phyloP scores from a whole-genome alignment of 2,329 filamentous ascomycete genomes.

The Neurospora sp. region DNA sequence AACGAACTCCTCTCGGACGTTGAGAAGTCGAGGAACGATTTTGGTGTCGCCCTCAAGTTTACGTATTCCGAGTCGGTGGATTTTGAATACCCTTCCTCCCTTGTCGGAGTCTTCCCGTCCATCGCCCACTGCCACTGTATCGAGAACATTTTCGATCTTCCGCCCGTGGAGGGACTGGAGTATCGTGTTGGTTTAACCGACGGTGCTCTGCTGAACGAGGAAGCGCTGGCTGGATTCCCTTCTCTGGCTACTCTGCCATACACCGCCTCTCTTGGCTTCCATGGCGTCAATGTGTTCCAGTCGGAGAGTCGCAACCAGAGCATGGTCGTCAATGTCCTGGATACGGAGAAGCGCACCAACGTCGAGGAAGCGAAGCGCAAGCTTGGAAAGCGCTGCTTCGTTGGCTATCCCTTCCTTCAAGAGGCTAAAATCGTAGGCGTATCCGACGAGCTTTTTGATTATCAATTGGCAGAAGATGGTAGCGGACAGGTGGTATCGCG shows the following conservation, averaged over 20 bases:
- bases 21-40: conserved; percentile 76
- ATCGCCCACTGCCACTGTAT: conserved; percentile 79
- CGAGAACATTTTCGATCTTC: conserved; percentile 93
- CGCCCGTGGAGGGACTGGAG: conserved; percentile 80
- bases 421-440: conserved; percentile 85
- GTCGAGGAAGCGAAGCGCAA: conserved; percentile 65
- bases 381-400: conserved; percentile 76
- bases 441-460: conserved; percentile 89
- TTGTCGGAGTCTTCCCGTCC: conserved; percentile 85
- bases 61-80: conserved; percentile 69
- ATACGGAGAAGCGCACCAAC: conserved; percentile 61
- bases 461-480: conserved; percentile 58
- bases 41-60: conserved; percentile 88
- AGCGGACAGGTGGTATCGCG: conserved; percentile 51
- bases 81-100: conserved; percentile 77
- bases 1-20: conserved; percentile 68
- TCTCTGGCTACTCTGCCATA: conserved; percentile 80
- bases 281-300: conserved; percentile 90
- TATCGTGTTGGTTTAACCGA: conserved; percentile 75
- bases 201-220: conserved; percentile 69
- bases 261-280: conserved; percentile 70
- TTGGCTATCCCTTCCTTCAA: conserved; percentile 91
- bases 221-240: conserved; percentile 88
- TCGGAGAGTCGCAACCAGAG: conserved; percentile 94
- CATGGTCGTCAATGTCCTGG: conserved; percentile 78